phyloP scores from a whole-genome alignment of 257 asterid species.

The Osmanthus fragrans region DNA sequence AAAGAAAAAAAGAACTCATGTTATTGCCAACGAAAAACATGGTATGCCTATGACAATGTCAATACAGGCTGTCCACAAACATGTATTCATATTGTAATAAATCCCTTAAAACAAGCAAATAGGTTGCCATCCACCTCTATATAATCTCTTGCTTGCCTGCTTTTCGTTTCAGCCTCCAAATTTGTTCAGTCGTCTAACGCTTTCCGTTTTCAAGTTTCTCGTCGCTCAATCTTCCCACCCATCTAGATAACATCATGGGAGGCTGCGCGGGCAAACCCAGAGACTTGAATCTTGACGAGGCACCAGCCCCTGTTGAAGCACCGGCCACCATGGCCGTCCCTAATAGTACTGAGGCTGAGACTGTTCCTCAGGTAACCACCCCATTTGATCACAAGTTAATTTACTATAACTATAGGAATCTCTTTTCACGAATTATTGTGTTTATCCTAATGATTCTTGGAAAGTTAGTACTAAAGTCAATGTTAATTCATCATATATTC shows the following conservation, averaged over 20 bases:
- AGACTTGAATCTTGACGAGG: conserved; percentile 46
- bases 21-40: background rate
- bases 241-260: conserved; percentile 54
- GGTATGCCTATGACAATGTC: background rate
- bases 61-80: background rate
- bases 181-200: background rate
- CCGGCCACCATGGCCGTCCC: conserved; percentile 40
- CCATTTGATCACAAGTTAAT: background rate
- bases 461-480: background rate
- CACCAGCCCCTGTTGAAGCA: conserved; percentile 37
- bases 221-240: conserved; percentile 25
- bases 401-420: background rate
- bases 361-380: conserved; percentile 38
- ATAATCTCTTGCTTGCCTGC: background rate
- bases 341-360: conserved; percentile 36
- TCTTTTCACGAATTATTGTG: background rate
- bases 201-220: conserved; percentile 20
- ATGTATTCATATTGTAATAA: background rate
- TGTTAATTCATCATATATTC: too few relatives aligned
- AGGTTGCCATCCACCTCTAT: background rate
- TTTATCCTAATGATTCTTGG: background rate
- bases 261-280: conserved; percentile 92
- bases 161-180: conserved; percentile 23
- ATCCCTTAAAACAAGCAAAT: background rate
- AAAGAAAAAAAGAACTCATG: background rate